phyloP scores from a whole-genome alignment of 2,329 filamentous ascomycete species.

The Aspergillus intermedius region DNA sequence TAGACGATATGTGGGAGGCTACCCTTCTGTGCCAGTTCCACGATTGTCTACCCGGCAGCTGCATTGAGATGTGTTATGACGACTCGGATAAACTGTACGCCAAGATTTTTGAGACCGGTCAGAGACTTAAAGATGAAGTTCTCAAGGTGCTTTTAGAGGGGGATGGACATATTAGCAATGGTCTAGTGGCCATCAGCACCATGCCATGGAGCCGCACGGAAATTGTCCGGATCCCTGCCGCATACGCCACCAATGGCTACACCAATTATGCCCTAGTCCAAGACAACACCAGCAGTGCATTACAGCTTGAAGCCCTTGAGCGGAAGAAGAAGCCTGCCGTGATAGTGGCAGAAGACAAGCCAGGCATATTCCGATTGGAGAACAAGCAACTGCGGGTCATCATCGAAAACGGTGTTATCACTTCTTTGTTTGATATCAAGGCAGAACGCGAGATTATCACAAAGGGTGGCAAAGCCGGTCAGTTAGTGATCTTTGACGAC shows the following conservation, averaged over 20 bases:
- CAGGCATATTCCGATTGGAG: slow-evolving; percentile 67
- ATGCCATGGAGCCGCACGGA: slow-evolving; percentile 78
- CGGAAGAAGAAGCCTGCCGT: slow-evolving; percentile 26
- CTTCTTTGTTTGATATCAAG: slow-evolving; percentile 70
- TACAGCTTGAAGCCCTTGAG: slow-evolving; percentile 22
- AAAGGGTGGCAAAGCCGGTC: slow-evolving; percentile 68
- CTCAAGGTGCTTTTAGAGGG: slow-evolving; percentile 56
- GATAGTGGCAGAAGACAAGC: slow-evolving; percentile 45
- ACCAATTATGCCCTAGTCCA: slow-evolving; percentile 39
- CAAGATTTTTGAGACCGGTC: slow-evolving; percentile 69
- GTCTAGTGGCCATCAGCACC: slow-evolving; percentile 67
- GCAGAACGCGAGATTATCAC: slow-evolving; percentile 72
- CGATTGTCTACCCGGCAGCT: slow-evolving; percentile 89
- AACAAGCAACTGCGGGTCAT: slow-evolving; percentile 71
- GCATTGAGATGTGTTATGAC: slow-evolving; percentile 96
- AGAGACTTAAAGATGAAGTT: slow-evolving; percentile 64
- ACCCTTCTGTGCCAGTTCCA: slow-evolving; percentile 94
- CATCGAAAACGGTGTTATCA: slow-evolving; percentile 70
- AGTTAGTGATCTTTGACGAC: slow-evolving; percentile 92
- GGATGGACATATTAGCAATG: slow-evolving; percentile 36
- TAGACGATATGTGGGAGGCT: slow-evolving; percentile 93
- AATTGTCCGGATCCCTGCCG: slow-evolving; percentile 57
- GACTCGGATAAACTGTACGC: slow-evolving; percentile 89
- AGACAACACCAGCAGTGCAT: slow-evolving; percentile 39
- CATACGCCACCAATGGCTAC: slow-evolving; percentile 15